These are phyloP conservation scores for Epichloe gansuensis DNA, from an alignment of 2,329 filamentous ascomycete genomes.

Conservation along the genomic window DNA sequence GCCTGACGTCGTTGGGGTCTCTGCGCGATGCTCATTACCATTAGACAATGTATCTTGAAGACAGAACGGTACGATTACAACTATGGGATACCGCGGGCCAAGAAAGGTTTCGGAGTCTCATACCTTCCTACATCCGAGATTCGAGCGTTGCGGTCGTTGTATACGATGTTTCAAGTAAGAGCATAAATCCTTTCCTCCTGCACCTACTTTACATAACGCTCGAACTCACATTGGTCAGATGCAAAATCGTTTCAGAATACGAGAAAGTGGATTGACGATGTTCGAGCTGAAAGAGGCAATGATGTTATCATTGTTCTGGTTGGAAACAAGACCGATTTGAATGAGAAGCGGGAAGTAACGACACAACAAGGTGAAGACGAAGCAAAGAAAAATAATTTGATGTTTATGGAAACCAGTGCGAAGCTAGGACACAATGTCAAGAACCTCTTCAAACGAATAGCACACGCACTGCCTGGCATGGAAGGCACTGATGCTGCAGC, in stretches of 20 bases:
- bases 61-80: constrained; percentile 91
- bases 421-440: constrained; percentile 98
- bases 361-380: constrained; percentile 95
- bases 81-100: constrained; percentile 98
- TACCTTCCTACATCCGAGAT: constrained; percentile 97
- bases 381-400: constrained; percentile 92
- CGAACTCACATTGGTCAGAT: constrained; percentile 32
- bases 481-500: constrained; percentile 74
- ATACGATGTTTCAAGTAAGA: constrained; percentile 84
- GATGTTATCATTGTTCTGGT: constrained; percentile 98
- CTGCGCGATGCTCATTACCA: constrained; percentile 1
- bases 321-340: constrained; percentile 97
- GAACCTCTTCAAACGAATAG: constrained; percentile 93
- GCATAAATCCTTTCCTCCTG: constrained; percentile 2
- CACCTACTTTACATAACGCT: constrained; percentile 2
- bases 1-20: neutral
- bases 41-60: constrained; percentile 96
- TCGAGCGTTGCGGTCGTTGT: constrained; percentile 96
- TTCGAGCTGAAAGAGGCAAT: constrained; percentile 88
- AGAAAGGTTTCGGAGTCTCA: constrained; percentile 91
- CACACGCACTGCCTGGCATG: constrained; percentile 94
- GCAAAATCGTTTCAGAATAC: constrained; percentile 98
- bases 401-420: constrained; percentile 98
- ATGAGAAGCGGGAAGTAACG: constrained; percentile 95
- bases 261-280: constrained; percentile 98